Percentiles rank a stretch among this genome's conserved stretches.
Evolutionary conservation across 2,329 filamentous ascomycete species (phyloP).

Genomic region (Aspergillus sp.): DNA sequence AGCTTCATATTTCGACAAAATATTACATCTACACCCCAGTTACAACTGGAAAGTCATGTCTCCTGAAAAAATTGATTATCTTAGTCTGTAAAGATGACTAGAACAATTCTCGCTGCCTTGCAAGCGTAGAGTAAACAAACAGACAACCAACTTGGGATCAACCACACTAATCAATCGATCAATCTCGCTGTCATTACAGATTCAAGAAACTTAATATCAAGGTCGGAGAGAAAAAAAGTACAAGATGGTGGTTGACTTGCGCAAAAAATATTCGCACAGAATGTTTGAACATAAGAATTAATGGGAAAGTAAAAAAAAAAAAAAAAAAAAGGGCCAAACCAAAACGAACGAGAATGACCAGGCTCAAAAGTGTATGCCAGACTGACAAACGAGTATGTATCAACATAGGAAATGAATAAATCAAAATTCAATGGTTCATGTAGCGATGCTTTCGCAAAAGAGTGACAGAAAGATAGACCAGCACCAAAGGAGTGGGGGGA

Average conservation of each 20-base stretch:
- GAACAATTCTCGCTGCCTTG: too few species aligned
- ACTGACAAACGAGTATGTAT: slow-evolving; percentile 8
- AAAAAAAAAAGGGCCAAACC: slow-evolving; percentile 7
- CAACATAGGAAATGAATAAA: slow-evolving; percentile 17
- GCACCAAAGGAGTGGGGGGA: slow-evolving; percentile 9
- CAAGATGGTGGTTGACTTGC: background rate
- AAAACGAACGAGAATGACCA: slow-evolving; percentile 10
- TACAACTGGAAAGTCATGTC: too few species aligned
- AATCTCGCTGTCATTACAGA: slow-evolving; percentile 16
- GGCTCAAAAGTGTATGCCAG: slow-evolving; percentile 5
- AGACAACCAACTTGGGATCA: slow-evolving; percentile 8
- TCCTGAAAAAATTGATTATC: too few species aligned
- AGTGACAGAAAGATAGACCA: slow-evolving; percentile 9
- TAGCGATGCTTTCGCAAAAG: slow-evolving; percentile 9
- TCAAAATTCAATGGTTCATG: slow-evolving; percentile 10
- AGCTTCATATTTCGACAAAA: too few species aligned
- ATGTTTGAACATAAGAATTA: background rate
- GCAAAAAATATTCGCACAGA: slow-evolving; percentile 6
- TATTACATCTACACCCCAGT: too few species aligned
- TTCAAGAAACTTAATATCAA: slow-evolving; percentile 3
- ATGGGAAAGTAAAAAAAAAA: background rate
- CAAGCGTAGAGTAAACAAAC: background rate
- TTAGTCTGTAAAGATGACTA: too few species aligned
- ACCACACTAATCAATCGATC: slow-evolving; percentile 5
- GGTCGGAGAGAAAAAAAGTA: slow-evolving; percentile 6